Base-by-base conservation (phyloP, 179 eudicot genomes). In the Vitellaria paradoxa region DNA sequence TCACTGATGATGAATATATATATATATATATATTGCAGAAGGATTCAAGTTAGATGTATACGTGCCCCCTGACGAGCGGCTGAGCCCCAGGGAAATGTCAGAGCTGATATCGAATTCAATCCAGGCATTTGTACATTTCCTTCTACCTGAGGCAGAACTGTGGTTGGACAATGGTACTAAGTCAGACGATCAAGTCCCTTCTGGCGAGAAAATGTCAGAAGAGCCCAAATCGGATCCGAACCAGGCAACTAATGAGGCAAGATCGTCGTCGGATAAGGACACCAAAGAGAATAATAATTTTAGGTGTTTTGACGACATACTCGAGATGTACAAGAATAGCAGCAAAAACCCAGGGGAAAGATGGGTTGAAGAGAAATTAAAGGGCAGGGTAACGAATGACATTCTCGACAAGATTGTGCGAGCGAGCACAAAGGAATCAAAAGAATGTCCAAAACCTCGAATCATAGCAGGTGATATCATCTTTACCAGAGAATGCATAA, bases 11-110 rank as follows among this genome's bases (percentile, higher is more conserved):
- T n/a, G n/a, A n/a, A n/a, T n/a, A n/a, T n/a, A n/a, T n/a, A n/a
- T 4, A 37, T 37, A 4, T 4, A 37, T 37, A 4, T 1, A 42
- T 42, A 42, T 42, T 42, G 3, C 45, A 42, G 45, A 42, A 42
- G 45, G 45, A 42, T 4, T 88, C 42, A 84, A 83, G 64, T 79
- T 89, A 18, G 82, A 89, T 70, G 84, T 85, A 13, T 90, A 89
- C 15, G 89, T 90, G 37, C 94, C 94, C 75, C 82, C 85, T 79
- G 94, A 90, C 57, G 94, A 90, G 76, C 83, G 86, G 59, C 83
- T 90, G 82, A 87, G 88, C 70, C 89, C 85, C 45, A 2, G 80
- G 49, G 87, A 88, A 67, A 57, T 90, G 18, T 87, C 92, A 20
- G 92, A 88, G 73, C 81, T 90, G 68, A 76, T 84, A 66, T 84